Evolutionary conservation across 495 filamentous ascomycete genomes (phyloP), one percentile per base, ranked within the genome.

Genomic region (Geopyxis carbonaria): DNA sequence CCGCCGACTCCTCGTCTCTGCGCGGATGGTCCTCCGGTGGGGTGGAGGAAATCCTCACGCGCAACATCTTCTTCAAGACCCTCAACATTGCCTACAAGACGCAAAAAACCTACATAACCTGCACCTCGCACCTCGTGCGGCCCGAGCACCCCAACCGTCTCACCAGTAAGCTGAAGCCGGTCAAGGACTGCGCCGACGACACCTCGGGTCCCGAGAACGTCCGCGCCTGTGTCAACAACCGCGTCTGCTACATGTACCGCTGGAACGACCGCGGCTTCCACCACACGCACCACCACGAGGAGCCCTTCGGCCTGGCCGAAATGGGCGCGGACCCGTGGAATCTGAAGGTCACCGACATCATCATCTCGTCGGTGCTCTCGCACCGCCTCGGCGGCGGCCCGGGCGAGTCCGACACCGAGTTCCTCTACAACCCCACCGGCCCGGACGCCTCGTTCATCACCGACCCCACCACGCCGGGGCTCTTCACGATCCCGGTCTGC

Each of bases 401-500:
- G 2, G 16, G n/a, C 8, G 20, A 30, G 7, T 14, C 15, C 13
- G 29, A 19, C 1, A 3, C 20, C 16, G 15, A 38, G 7, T 8
- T 8, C 2, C 27, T 32, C 7, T 33, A 14, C 14, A 32, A 20
- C 27, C 7, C 29, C 11, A 23, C 30, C n/a, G 49, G 49, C 1
- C 51, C 49, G 10, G 45, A 31, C 8, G 45, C 40, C 8, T 29
- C 45, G 14, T 40, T 42, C 34, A 32, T 45, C 16, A 40, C 42
- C n/a, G 42, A 46, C 22, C 31, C 50, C 13, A 33, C 36, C 8
- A 38, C 38, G 3, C 38, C 49, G 8, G 51, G 51, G 5, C 31
- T 49, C 31, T 53, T 54, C 24, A 55, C 49, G 10, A n/a, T 54
- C 15, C 50, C 51, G 3, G 42, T 54, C 11, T 54, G 50, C 29